Percentiles rank a stretch among this genome's conserved stretches.
Conservation (phyloP, 208 protist species). For the Acanthamoeba castellanii region DNA sequence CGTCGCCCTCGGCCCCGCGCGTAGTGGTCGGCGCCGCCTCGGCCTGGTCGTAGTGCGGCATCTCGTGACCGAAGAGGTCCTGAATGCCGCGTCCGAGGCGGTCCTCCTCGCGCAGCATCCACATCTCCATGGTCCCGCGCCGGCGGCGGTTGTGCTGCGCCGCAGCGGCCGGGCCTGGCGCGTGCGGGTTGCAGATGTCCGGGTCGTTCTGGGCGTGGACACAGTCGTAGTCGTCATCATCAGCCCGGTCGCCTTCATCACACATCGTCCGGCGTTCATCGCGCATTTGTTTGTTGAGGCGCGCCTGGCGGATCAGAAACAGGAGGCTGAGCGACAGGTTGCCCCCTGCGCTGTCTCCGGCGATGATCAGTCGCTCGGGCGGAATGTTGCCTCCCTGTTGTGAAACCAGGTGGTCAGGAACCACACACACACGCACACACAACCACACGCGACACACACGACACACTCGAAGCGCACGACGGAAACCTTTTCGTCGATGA, state of each 20-base stretch:
- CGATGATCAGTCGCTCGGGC: background rate
- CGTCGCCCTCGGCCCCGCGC: background rate
- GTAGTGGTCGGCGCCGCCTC: background rate
- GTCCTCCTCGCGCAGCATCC: background rate
- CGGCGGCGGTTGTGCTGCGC: background rate
- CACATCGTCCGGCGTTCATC: background rate
- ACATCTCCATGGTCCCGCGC: background rate
- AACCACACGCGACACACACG: too few species aligned
- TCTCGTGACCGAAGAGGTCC: background rate
- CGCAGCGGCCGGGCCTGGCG: too few species aligned
- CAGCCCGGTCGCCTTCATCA: background rate
- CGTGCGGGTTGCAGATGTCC: background rate
- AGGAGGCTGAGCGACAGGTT: background rate
- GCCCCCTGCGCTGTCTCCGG: background rate
- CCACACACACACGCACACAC: background rate
- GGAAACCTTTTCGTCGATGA: background rate
- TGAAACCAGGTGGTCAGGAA: background rate
- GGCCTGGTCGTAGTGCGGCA: background rate
- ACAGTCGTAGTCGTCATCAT: background rate
- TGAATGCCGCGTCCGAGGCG: background rate
- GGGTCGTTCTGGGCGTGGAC: background rate
- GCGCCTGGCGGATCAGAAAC: background rate
- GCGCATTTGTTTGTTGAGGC: background rate
- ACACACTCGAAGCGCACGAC: background rate
- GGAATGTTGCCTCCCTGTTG: conserved; percentile 1